Evolutionary conservation across 176 grass and related monocot species (phyloP).

Genomic region (Panicum miliaceum): DNA sequence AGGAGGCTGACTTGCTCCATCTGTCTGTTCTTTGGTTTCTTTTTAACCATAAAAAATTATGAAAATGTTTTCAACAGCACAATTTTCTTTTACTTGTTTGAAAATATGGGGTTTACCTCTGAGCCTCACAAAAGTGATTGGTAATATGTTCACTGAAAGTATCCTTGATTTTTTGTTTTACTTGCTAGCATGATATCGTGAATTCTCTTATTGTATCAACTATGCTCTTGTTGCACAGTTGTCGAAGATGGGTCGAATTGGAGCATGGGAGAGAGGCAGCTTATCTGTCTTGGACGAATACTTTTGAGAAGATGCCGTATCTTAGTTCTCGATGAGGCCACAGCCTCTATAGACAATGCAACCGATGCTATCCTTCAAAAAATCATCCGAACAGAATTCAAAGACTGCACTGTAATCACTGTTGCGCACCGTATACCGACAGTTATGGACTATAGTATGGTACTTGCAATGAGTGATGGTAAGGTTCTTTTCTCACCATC

Average conservation of each 20-base stretch:
- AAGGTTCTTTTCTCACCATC: conserved; percentile 19
- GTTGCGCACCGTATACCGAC: conserved; percentile 89
- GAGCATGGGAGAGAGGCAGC: conserved; percentile 97
- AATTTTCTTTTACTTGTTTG: neutral
- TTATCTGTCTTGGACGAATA: conserved; percentile 83
- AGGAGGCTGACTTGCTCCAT: conserved; percentile 4
- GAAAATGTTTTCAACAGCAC: neutral
- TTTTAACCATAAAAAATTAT: too few species aligned
- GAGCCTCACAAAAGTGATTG: neutral
- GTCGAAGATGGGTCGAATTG: conserved; percentile 88
- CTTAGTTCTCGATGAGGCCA: conserved; percentile 89
- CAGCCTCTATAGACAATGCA: conserved; percentile 83
- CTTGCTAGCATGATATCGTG: neutral
- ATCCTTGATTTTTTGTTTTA: neutral
- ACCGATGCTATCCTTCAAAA: conserved; percentile 91
- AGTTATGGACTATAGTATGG: conserved; percentile 79
- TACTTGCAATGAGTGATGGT: conserved; percentile 93
- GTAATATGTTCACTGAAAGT: neutral
- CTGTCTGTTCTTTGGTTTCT: neutral
- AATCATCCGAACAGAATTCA: conserved; percentile 76
- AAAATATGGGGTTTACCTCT: neutral
- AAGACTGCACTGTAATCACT: conserved; percentile 76
- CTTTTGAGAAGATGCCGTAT: conserved; percentile 71
- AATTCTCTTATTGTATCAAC: neutral
- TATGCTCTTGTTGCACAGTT: conserved; percentile 48